Base-by-base conservation (phyloP, 2,329 filamentous ascomycete genomes). In the Beauveria varroae region DNA sequence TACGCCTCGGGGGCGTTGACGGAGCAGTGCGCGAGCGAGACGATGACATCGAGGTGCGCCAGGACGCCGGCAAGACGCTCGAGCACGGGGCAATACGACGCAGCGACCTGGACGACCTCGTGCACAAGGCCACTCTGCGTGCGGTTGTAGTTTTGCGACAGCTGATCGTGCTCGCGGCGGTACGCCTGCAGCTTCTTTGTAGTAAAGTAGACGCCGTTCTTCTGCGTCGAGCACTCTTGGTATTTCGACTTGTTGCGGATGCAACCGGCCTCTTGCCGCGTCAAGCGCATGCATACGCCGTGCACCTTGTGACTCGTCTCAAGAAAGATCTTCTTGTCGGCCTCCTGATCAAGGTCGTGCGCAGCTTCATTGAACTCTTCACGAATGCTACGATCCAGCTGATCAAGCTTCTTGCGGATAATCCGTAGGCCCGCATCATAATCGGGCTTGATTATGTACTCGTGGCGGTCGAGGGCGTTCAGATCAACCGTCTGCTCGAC, bases 121-220 rank as follows among this genome's bases (percentile, higher is more conserved):
- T 85, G 87, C 26, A 98, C 95, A 3, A 99, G 81, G 52, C 93
- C 92, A 64, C 85, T 89, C 75, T 99, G 96, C 0, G 93, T 98
- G 59, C 92, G 87, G 75, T 96, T 96, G 78, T 99, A 99, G 71
- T 91, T 96, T 64, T 92, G 88, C 0, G 91, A 96, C 0, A 97
- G 81, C 73, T 98, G 93, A 70, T 99, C 93, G 67, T 96, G 92
- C 69, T 99, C 93, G 58, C 93, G 86, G 37, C 95, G 88, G 68
- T 93, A 84, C 28, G 86, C 82, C 70, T 92, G 88, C 68, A 99
- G 80, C 37, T 83, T 86, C 59, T 86, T 86, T 3, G 95, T 99
- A 1, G 95, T 98, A 74, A 99, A 99, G 77, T 95, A 99, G 60
- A 98, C 95, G 49, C 95, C 95, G 72, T 97, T 99, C 81, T 99